Conservation (phyloP, 176 grass and related monocot genomes). For the Juncus effusus region DNA sequence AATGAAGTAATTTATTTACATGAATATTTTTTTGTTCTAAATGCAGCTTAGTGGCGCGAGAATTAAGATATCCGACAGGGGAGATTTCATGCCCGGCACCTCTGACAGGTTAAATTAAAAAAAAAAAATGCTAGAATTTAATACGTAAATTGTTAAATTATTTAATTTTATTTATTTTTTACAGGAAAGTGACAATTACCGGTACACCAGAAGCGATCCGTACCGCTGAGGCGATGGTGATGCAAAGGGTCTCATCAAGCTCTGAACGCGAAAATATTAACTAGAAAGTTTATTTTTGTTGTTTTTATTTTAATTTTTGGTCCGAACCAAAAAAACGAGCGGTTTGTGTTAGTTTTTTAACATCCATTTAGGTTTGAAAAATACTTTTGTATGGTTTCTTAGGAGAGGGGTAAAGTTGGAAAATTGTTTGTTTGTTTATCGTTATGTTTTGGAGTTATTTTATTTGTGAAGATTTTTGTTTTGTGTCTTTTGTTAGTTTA, state of each 20-base stretch:
- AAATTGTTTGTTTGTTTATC: slow-evolving; percentile 15
- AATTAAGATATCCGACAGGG: slow-evolving; percentile 88
- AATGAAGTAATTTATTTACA: too few relatives aligned
- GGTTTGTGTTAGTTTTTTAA: slow-evolving; percentile 8
- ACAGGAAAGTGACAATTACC: slow-evolving; percentile 95
- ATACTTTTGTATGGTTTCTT: slow-evolving; percentile 22
- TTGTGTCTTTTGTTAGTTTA: slow-evolving; percentile 17
- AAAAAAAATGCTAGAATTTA: neutral
- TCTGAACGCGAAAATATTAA: slow-evolving; percentile 41
- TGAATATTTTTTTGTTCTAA: neutral
- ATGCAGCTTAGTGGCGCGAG: slow-evolving; percentile 77
- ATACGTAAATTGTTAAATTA: neutral
- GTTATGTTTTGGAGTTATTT: neutral
- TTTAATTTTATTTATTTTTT: slow-evolving; percentile 5
- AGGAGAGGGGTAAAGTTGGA: slow-evolving; percentile 19
- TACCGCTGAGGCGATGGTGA: slow-evolving; percentile 79
- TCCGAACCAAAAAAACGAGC: neutral
- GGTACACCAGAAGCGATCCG: slow-evolving; percentile 72
- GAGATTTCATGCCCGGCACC: slow-evolving; percentile 72
- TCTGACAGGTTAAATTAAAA: slow-evolving; percentile 51
- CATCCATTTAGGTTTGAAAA: slow-evolving; percentile 25
- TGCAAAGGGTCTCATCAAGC: slow-evolving; percentile 84
- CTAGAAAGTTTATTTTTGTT: neutral
- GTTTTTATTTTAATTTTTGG: slow-evolving; percentile 7
- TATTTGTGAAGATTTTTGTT: slow-evolving; percentile 9